Conservation (phyloP, 306 rosid species). For the Hippophae tibetana region DNA sequence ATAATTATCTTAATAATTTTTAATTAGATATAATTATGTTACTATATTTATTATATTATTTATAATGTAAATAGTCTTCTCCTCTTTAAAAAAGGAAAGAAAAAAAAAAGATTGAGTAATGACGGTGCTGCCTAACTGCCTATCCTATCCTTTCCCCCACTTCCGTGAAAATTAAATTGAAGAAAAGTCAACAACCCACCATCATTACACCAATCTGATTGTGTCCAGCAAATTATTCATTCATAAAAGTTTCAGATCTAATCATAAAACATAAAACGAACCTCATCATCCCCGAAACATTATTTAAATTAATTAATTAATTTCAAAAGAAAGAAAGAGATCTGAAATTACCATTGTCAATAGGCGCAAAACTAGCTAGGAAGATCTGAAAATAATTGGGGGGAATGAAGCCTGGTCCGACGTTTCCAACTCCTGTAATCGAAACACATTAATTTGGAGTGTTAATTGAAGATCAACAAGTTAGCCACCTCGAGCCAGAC, state of each 20-base stretch:
- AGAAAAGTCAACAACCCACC: constrained; percentile 32
- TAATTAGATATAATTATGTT: too few relatives aligned
- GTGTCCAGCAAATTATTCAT: constrained; percentile 15
- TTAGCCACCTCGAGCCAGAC: constrained; percentile 55
- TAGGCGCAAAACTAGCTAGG: background rate
- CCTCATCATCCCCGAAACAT: background rate
- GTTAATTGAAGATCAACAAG: constrained; percentile 20
- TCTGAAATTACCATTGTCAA: background rate
- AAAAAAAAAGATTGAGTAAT: constrained; percentile 10
- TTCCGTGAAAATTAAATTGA: constrained; percentile 7
- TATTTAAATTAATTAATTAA: background rate
- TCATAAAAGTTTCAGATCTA: background rate
- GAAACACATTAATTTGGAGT: background rate
- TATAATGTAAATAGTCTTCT: too few relatives aligned
- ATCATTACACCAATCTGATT: constrained; percentile 55
- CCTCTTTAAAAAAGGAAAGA: too few relatives aligned
- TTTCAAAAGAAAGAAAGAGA: background rate
- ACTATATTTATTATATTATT: too few relatives aligned
- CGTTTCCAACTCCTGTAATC: constrained; percentile 22
- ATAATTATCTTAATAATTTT: too few relatives aligned
- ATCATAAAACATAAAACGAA: constrained; percentile 3
- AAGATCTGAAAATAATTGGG: constrained; percentile 35
- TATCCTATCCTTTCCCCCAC: constrained; percentile 9
- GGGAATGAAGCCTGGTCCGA: constrained; percentile 78
- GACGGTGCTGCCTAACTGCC: constrained; percentile 18